phyloP scores from a whole-genome alignment of 495 filamentous ascomycete species.

The Baudoinia panamericana region DNA sequence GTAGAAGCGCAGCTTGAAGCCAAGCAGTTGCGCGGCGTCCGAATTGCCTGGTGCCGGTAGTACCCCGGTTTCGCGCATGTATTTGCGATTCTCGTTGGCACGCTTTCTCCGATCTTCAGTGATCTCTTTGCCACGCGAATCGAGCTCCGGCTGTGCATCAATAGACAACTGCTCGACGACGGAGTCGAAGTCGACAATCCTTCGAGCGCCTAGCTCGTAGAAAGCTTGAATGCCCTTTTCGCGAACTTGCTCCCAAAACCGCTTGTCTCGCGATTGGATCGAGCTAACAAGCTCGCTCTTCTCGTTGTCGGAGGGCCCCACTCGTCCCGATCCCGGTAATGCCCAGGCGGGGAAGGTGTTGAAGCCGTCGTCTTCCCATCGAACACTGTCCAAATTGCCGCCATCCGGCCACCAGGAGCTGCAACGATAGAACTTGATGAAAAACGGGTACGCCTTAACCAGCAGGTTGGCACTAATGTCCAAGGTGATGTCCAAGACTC shows the following conservation, averaged over 20 bases:
- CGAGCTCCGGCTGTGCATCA: slow-evolving; percentile 7
- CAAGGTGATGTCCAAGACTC: slow-evolving; percentile 82
- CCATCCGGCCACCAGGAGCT: slow-evolving; percentile 96
- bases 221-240: slow-evolving; percentile 67
- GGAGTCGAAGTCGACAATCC: slow-evolving; percentile 17
- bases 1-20: slow-evolving; percentile 96
- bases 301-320: slow-evolving; percentile 32
- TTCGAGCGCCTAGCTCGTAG: slow-evolving; percentile 50
- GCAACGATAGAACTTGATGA: slow-evolving; percentile 73
- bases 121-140: slow-evolving; percentile 15
- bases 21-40: slow-evolving; percentile 84
- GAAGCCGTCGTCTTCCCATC: slow-evolving; percentile 29
- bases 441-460: slow-evolving; percentile 77
- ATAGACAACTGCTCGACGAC: slow-evolving; percentile 6
- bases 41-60: slow-evolving; percentile 74
- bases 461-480: slow-evolving; percentile 79
- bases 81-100: slow-evolving; percentile 41
- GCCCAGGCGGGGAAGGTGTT: slow-evolving; percentile 63
- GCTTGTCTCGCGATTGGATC: slow-evolving; percentile 50
- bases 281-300: slow-evolving; percentile 36
- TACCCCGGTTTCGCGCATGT: slow-evolving; percentile 68
- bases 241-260: slow-evolving; percentile 73
- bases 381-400: slow-evolving; percentile 27
- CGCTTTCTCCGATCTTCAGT: slow-evolving; percentile 18
- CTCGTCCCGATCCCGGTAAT: slow-evolving; percentile 46